Evolutionary conservation across 2,329 filamentous ascomycete species (phyloP).

Genomic region (Mariannaea elegans): DNA sequence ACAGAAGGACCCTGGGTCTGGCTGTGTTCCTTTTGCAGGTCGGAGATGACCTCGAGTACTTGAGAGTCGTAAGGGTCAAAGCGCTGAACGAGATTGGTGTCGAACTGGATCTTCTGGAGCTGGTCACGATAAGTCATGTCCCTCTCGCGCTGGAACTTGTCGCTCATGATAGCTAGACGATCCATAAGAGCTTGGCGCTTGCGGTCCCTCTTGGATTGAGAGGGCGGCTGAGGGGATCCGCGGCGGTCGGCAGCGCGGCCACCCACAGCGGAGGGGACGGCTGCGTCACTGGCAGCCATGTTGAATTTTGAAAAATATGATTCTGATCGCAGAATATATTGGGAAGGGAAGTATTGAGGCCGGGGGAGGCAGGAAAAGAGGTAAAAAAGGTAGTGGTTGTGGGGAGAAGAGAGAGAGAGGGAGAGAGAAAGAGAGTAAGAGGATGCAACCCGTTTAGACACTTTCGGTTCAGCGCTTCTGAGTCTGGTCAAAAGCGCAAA

Average conservation of each 20-base stretch:
- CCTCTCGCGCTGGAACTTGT: conserved; percentile 81
- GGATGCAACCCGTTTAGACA: background rate
- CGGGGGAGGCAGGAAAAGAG: conserved; percentile 1
- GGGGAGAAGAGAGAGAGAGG: background rate
- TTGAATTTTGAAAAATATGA: conserved; percentile 8
- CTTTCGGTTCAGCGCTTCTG: background rate
- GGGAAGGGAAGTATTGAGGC: background rate
- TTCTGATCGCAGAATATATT: background rate
- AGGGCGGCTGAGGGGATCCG: conserved; percentile 47
- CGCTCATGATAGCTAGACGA: conserved; percentile 77
- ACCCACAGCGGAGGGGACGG: conserved; percentile 43
- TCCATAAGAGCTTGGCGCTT: conserved; percentile 85
- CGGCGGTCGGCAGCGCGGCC: conserved; percentile 47
- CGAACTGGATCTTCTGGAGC: conserved; percentile 89
- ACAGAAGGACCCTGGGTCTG: conserved; percentile 53
- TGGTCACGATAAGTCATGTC: conserved; percentile 89
- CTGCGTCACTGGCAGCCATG: conserved; percentile 53
- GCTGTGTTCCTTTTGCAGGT: conserved; percentile 65
- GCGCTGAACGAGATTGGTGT: conserved; percentile 85
- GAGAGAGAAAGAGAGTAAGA: background rate
- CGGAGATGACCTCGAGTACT: conserved; percentile 76
- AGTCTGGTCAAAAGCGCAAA: background rate
- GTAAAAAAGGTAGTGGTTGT: background rate
- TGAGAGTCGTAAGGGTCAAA: conserved; percentile 81
- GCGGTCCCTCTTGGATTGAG: conserved; percentile 88